Base-by-base conservation (phyloP, 495 filamentous ascomycete genomes). In the Tuber brumale region DNA sequence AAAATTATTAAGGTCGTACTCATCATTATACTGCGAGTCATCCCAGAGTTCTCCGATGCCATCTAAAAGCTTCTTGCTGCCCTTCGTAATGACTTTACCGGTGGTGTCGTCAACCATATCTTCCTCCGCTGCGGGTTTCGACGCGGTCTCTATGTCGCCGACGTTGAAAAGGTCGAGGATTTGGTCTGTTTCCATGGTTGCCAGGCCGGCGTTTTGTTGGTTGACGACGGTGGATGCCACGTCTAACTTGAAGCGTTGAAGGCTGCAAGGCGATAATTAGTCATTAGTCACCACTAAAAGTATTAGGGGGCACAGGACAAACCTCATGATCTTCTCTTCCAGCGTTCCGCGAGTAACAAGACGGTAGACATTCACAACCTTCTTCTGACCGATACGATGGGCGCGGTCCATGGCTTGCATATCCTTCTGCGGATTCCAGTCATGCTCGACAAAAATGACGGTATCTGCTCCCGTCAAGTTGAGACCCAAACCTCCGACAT, bases 241-340 rank as follows among this genome's bases (percentile, higher is more conserved):
- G 86, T 99, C 95, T 82, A 99, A 95, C 87, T 99, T 99, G 92
- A 99, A 99, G 74, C 96, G 92, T 90, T 99, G 95, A 72, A 99
- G 91, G 81, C 93, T 95, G 80, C 7, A 77, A 76, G 75, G 16
- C 27, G 31, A 3, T 69, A 74, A 74, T 74, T 46, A 79, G 72
- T 21, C 44, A 74, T 66, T 57, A 45, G 41, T 35, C 75, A 48
- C 19, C 21, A 21, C 31, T 16, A 31, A 71, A 74, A 42, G 69
- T 37, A 51, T 74, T 72, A 72, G 72, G n/a, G 61, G 57, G 69
- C 27, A 27, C 42, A 74, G 70, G 74, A 87, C 89, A 83, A 87
- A 93, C 91, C 88, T 92, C 84, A 99, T 86, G 81, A 99, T 99
- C 90, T 99, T 99, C 88, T 99, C 95, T 86, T 99, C 95, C 72